Evolutionary conservation across 2,329 filamentous ascomycete genomes (phyloP).

Genomic region (Fusarium haematococcum): DNA sequence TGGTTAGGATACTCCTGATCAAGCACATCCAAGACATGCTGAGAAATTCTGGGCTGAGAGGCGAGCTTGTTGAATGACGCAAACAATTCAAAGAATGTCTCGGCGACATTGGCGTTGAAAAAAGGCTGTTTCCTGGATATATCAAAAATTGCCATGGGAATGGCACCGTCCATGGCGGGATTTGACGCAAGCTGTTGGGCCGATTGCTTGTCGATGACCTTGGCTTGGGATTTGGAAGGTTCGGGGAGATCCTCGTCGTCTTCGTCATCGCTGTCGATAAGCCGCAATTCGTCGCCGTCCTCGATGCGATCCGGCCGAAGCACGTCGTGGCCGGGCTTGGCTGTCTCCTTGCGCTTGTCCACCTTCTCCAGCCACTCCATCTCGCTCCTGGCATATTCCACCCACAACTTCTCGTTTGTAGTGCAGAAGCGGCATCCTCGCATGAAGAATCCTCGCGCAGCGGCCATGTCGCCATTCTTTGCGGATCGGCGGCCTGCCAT

Average conservation of each 20-base stretch:
- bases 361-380: constrained; percentile 92
- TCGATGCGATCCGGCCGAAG: constrained; percentile 61
- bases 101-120: constrained; percentile 73
- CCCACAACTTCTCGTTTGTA: constrained; percentile 78
- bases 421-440: constrained; percentile 91
- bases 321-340: constrained; percentile 59
- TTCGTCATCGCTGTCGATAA: constrained; percentile 59
- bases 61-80: constrained; percentile 75
- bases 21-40: constrained; percentile 79
- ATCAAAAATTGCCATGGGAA: constrained; percentile 92
- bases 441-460: constrained; percentile 87
- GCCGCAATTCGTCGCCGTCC: constrained; percentile 61
- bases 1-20: constrained; percentile 68
- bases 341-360: constrained; percentile 75
- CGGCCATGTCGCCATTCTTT: constrained; percentile 85
- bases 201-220: constrained; percentile 61
- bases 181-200: constrained; percentile 73
- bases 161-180: constrained; percentile 90
- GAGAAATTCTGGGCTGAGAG: constrained; percentile 73
- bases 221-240: constrained; percentile 53
- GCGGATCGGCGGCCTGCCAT: constrained; percentile 85
- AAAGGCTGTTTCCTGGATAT: constrained; percentile 83
- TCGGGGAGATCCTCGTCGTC: constrained; percentile 60
- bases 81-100: constrained; percentile 85
- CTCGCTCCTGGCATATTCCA: constrained; percentile 91